These are phyloP conservation scores for Chlamydomonas schloesseri DNA, from an alignment of 139 green algal species.

Conservation along the genomic window DNA sequence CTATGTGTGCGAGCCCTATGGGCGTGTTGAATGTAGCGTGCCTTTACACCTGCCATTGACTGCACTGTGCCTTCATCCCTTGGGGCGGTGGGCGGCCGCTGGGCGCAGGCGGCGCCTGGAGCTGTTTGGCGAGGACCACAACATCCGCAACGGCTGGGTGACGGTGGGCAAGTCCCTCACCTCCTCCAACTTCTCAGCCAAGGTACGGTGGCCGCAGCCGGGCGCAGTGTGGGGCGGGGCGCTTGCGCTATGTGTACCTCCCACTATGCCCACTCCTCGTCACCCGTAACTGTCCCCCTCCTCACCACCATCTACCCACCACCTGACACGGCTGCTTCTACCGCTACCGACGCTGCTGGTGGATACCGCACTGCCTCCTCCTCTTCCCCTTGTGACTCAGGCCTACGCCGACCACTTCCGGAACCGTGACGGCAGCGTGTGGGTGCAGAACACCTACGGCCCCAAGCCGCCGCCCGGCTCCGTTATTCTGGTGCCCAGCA, in stretches of 20 bases:
- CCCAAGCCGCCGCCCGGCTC: slow-evolving; percentile 59
- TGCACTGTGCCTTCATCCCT: too few species aligned
- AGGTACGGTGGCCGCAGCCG: too few species aligned
- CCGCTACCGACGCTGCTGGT: too few species aligned
- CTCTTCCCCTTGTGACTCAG: not conserved
- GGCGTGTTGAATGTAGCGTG: too few species aligned
- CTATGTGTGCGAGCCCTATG: too few species aligned
- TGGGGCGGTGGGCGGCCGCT: too few species aligned
- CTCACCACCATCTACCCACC: not conserved
- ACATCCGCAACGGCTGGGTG: slow-evolving; percentile 87
- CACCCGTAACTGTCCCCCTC: not conserved
- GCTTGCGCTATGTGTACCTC: too few species aligned
- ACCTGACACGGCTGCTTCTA: too few species aligned
- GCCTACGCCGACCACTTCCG: slow-evolving; percentile 72
- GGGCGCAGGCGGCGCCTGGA: slow-evolving; percentile 72
- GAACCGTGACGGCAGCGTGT: slow-evolving; percentile 65
- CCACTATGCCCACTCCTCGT: too few species aligned
- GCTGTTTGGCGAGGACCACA: slow-evolving; percentile 92
- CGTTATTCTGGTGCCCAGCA: slow-evolving; percentile 72
- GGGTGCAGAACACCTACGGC: slow-evolving; percentile 48
- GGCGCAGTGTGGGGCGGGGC: too few species aligned
- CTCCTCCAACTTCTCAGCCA: slow-evolving; percentile 78
- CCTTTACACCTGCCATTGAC: too few species aligned
- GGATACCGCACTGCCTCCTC: too few species aligned
- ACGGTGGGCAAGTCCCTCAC: slow-evolving; percentile 80